Base-by-base conservation (phyloP, 2,329 filamentous ascomycete species). In the Fonsecaea monophora region DNA sequence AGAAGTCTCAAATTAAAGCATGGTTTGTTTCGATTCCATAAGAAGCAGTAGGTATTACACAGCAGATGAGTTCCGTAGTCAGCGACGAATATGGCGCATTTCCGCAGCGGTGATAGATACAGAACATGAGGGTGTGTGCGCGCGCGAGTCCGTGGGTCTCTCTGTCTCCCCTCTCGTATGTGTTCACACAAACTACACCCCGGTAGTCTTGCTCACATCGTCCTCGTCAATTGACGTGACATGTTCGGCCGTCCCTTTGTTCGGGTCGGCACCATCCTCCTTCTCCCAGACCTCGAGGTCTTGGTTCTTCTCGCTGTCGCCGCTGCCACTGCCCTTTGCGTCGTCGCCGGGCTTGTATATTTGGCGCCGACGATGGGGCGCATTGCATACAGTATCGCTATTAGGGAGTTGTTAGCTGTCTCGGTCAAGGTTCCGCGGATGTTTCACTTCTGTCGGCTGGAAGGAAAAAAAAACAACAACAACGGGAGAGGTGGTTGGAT, bases 371-470 rank as follows among this genome's bases (percentile, higher is more conserved):
- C 15, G n/a, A 53, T 45, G 30, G 62, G 21, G 1, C 62, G 37
- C 13, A 59, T 30, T 7, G 25, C 32, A 18, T n/a, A 65, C 9
- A 65, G 21, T 5, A 65, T 60, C 13, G 71, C 71, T 62, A 15
- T 37, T 15, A 13, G 18, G 45, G 21, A 34, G 1, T 32, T 32
- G 30, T 32, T 32, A 32, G 30, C 6, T 35, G 25, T 21, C 15
- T 7, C 15, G 34, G 35, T 32, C 18, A 58, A 40, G 30, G 30
- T 32, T 32, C 30, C 6, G 30, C 30, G 4, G 30, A 32, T 32
- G 30, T 32, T 32, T 32, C 30, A 32, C 30, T 32, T 32, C 30
- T 32, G 3, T 32, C 30, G 30, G 30, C 4, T 32, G 30, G 4
- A 25, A 25, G 3, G 2, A 6, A 2, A 25, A 25, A 25, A 25